Conservation (phyloP, 805 yeast genomes). For the Pichia occidentalis region DNA sequence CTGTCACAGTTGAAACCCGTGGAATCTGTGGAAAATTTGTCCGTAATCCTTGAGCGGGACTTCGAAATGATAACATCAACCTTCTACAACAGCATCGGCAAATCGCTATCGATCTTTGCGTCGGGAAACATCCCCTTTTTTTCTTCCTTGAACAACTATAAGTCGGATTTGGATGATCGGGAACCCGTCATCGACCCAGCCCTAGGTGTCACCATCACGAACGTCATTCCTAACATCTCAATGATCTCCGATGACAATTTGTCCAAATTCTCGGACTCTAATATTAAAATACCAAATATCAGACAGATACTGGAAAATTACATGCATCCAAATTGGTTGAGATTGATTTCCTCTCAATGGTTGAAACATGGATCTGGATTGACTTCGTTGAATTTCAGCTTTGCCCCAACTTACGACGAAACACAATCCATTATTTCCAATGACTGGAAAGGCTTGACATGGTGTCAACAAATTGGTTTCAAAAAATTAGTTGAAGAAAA, state of each 20-base stretch:
- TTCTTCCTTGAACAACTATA: constrained; percentile 55
- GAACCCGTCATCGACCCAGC: constrained; percentile 55
- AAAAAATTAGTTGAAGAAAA: constrained; percentile 27
- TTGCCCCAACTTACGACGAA: constrained; percentile 65
- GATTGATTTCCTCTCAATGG: constrained; percentile 63
- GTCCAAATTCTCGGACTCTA: constrained; percentile 39
- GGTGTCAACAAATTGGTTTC: constrained; percentile 51
- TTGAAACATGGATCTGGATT: constrained; percentile 36
- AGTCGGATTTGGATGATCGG: constrained; percentile 71
- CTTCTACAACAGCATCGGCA: constrained; percentile 50
- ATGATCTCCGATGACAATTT: constrained; percentile 34
- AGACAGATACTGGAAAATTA: constrained; percentile 39
- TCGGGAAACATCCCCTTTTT: constrained; percentile 71
- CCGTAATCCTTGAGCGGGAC: constrained; percentile 38
- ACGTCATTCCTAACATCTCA: constrained; percentile 52
- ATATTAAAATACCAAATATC: constrained; percentile 14
- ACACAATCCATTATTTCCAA: constrained; percentile 47
- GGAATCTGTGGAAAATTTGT: constrained; percentile 14
- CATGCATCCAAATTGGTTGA: constrained; percentile 58
- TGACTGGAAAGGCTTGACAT: constrained; percentile 42
- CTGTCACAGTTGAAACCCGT: constrained; percentile 28
- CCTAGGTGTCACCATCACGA: constrained; percentile 52
- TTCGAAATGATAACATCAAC: constrained; percentile 52
- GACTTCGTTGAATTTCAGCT: constrained; percentile 37
- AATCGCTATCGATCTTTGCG: constrained; percentile 54